phyloP scores from a whole-genome alignment of 2,329 filamentous ascomycete genomes.

The Orbilia blumenaviensis region DNA sequence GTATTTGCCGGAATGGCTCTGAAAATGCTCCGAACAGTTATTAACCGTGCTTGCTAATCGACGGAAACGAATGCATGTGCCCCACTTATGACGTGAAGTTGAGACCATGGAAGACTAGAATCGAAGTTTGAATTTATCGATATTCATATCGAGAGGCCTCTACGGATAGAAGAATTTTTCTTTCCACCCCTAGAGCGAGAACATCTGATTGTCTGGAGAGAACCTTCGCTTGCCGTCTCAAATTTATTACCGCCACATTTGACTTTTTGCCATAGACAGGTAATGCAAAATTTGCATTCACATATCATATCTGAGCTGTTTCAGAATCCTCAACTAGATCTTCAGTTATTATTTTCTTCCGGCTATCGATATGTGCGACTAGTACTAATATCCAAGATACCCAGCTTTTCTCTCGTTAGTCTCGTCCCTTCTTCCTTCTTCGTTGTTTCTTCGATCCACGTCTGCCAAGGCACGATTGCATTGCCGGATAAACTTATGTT shows the following conservation, averaged over 20 bases:
- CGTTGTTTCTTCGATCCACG: background rate
- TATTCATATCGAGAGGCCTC: background rate
- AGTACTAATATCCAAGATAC: background rate
- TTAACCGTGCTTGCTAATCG: slow-evolving; percentile 18
- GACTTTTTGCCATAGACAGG: background rate
- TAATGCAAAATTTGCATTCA: background rate
- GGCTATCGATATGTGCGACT: background rate
- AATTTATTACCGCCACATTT: background rate
- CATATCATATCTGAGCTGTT: background rate
- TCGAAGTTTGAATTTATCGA: slow-evolving; percentile 21
- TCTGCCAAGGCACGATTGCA: background rate
- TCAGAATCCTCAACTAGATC: background rate
- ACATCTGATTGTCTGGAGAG: background rate
- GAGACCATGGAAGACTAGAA: background rate
- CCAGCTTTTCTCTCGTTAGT: background rate
- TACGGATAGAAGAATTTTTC: background rate
- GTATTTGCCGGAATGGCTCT: slow-evolving; percentile 32
- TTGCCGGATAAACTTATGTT: slow-evolving; percentile 44
- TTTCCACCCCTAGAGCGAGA: background rate
- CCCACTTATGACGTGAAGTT: slow-evolving; percentile 24
- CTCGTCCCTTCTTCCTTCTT: slow-evolving; percentile 28
- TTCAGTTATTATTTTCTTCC: background rate
- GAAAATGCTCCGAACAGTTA: slow-evolving; percentile 46
- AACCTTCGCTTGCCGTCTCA: background rate
- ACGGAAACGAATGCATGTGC: slow-evolving; percentile 23